Percentiles rank a stretch among this genome's conserved stretches.
phyloP scores from a whole-genome alignment of 2,329 filamentous ascomycete genomes.

The Clathrospora elynae region DNA sequence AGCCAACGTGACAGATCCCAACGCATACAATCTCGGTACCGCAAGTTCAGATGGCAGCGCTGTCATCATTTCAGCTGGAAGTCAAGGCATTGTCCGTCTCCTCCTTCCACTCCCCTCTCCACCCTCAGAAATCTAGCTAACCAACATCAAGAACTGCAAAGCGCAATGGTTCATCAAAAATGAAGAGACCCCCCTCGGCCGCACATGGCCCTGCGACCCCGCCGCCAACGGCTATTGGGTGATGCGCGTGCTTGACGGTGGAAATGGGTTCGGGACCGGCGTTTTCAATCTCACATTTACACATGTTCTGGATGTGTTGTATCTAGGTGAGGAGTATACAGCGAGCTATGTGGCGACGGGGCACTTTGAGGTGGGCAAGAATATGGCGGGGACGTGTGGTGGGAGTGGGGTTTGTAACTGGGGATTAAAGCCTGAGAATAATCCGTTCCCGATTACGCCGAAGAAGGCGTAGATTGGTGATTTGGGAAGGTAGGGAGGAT shows the following conservation, averaged over 20 bases:
- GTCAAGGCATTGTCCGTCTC: conserved; percentile 16
- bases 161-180: conserved; percentile 29
- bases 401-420: conserved; percentile 28
- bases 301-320: conserved; percentile 22
- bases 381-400: conserved; percentile 25
- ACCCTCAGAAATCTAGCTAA: neutral
- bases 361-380: conserved; percentile 20
- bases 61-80: conserved; percentile 25
- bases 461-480: conserved; percentile 1
- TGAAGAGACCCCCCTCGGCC: conserved; percentile 25
- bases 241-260: conserved; percentile 25
- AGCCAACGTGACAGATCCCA: conserved; percentile 36
- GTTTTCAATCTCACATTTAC: conserved; percentile 35
- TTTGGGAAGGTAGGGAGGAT: too few species aligned
- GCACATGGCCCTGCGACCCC: conserved; percentile 33
- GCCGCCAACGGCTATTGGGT: conserved; percentile 30
- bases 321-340: conserved; percentile 18
- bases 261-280: conserved; percentile 8
- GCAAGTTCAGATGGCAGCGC: conserved; percentile 4
- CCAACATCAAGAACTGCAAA: conserved; percentile 25
- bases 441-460: conserved; percentile 4
- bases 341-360: conserved; percentile 21
- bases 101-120: neutral
- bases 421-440: conserved; percentile 3
- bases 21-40: conserved; percentile 24